Base-by-base conservation (phyloP, 345 rosid genomes). In the Camelina laxa region DNA sequence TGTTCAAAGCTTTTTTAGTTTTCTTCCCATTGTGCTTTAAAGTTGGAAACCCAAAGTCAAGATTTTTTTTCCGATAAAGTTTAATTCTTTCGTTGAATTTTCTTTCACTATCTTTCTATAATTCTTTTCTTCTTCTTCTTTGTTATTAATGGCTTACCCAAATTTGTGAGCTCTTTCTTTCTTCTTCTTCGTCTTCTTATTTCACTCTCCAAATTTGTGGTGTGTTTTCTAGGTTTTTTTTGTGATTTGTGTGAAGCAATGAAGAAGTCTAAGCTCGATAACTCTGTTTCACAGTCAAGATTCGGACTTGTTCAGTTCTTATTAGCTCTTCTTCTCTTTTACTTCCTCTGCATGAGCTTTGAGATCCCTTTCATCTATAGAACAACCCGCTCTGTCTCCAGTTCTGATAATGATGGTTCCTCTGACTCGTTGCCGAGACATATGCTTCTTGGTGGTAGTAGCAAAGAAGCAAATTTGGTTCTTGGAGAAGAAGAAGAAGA, bases 351-450 rank as follows among this genome's bases (percentile, higher is more conserved):
- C 64, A 86, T 90, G 63, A 86, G 86, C 55, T 69, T 92, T 9
- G 91, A 92, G 82, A 86, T 92, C 76, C 93, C 97, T 0, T 79
- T 83, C 56, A 82, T 90, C n/a, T 87, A 84, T 70, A 74, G 70
- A 33, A 67, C 81, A 33, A 67, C 81, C 66, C 83, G 83, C 59
- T 67, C 82, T 11, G 53, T 73, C 39, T 76, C 84, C 54, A 72
- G 64, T 27, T 59, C 86, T 4, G 61, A 49, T 4, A 54, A 49
- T 5, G 72, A 57, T 21, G 60, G 10, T 13, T 78, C 86, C 0
- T 83, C 81, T 48, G 92, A 85, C 17, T 33, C 83, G 45, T 50
- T 84, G 3, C 45, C 87, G 9, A 87, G 81, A 48, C 80, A 72
- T 1, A 58, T 50, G 68, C 39, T 58, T 57, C 49, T 70, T 48